Conservation (phyloP, 2,329 filamentous ascomycete species). For the Fusarium sp. region DNA sequence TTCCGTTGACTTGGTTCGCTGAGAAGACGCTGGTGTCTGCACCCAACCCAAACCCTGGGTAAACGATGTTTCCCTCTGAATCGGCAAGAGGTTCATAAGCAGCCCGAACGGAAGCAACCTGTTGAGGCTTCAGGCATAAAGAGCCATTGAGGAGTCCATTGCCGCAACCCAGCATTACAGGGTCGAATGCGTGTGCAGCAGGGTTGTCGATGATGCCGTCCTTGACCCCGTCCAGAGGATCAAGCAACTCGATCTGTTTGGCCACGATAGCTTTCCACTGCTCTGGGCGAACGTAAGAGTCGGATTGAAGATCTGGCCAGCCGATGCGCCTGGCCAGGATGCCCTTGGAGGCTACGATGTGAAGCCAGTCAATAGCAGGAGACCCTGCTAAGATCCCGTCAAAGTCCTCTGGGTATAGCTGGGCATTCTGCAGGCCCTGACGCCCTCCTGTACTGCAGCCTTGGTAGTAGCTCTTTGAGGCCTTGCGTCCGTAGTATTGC, state of each 20-base stretch:
- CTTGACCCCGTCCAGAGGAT: slow-evolving; percentile 13
- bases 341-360: slow-evolving; percentile 20
- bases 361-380: slow-evolving; percentile 15
- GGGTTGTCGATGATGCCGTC: slow-evolving; percentile 21
- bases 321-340: slow-evolving; percentile 2
- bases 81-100: slow-evolving; percentile 18
- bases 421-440: slow-evolving; percentile 13
- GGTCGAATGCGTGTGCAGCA: not conserved
- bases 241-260: slow-evolving; percentile 16
- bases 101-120: slow-evolving; percentile 1
- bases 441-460: slow-evolving; percentile 16
- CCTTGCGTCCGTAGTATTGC: slow-evolving; percentile 4
- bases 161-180: slow-evolving; percentile 3
- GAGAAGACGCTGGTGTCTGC: slow-evolving; percentile 20
- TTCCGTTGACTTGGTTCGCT: slow-evolving; percentile 12
- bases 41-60: slow-evolving; percentile 6
- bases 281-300: slow-evolving; percentile 14
- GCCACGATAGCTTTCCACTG: slow-evolving; percentile 12
- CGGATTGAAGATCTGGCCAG: slow-evolving; percentile 1
- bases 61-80: not conserved
- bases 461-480: slow-evolving; percentile 7
- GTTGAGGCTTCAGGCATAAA: slow-evolving; percentile 2
- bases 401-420: slow-evolving; percentile 17
- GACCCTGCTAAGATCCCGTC: slow-evolving; percentile 16
- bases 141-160: not conserved